Conservation (phyloP, 441 rosid species). For the Manihot esculenta region DNA sequence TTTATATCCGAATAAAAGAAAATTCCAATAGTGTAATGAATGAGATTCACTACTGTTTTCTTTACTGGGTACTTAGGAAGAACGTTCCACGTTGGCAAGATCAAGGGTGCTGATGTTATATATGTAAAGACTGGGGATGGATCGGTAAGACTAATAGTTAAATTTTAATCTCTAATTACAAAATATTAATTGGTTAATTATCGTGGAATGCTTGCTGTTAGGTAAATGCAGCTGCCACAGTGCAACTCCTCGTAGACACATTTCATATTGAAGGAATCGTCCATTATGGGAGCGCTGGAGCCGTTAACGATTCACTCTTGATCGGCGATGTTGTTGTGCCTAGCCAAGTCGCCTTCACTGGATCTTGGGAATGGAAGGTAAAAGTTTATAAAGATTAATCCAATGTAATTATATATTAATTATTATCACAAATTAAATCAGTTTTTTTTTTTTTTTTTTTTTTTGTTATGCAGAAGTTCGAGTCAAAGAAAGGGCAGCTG, state of each 20-base stretch:
- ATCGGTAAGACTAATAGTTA: not conserved
- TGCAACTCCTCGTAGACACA: not conserved
- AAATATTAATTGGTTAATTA: too few species aligned
- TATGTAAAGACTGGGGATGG: constrained; percentile 1
- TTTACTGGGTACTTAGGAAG: not conserved
- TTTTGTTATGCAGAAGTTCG: not conserved
- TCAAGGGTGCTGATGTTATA: not conserved
- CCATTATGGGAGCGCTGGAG: not conserved
- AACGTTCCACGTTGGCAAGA: not conserved
- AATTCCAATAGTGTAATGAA: too few species aligned
- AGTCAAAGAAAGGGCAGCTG: not conserved
- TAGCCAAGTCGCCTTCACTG: not conserved
- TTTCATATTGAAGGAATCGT: not conserved
- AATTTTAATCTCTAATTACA: not conserved
- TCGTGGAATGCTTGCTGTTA: not conserved
- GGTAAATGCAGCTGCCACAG: constrained; percentile 15
- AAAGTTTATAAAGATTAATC: not conserved
- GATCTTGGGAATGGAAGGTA: constrained; percentile 9
- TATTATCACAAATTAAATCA: too few species aligned
- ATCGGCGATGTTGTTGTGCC: constrained; percentile 16
- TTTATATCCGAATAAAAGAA: too few species aligned
- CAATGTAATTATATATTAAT: not conserved
- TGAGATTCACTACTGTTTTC: too few species aligned
- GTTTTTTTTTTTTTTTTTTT: too few species aligned
- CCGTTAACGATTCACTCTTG: not conserved